Base-by-base conservation (phyloP, 2,329 filamentous ascomycete genomes). In the Rutstroemia sydowiana region DNA sequence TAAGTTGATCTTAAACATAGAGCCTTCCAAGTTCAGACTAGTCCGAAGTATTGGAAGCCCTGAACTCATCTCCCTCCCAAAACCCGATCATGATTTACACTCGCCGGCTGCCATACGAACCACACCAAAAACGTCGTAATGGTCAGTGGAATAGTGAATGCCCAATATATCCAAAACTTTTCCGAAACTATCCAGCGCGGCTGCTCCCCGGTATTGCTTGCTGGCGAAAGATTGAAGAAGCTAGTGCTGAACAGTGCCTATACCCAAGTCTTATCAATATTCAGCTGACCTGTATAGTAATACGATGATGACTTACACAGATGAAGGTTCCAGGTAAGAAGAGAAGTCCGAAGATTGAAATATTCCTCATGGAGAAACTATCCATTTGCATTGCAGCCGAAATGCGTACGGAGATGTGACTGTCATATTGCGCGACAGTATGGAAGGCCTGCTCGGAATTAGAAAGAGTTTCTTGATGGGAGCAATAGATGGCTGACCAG, bases 291-390 rank as follows among this genome's bases (percentile, higher is more conserved):
- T 20, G 21, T 20, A 23, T 39, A 21, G 18, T 6, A 7, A 5
- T 20, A 36, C 9, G 45, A 10, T n/a, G n/a, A 20, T 11, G 37
- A 55, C 55, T 40, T 36, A 59, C 57, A 41, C 52, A 49, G 9
- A 57, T 34, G 32, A 57, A 57, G 8, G 55, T 59, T 21, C 46
- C 57, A 6, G 57, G 57, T n/a, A 59, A 28, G 40, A 57, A 59
- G 18, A 59, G 43, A 30, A 59, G 44, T 9, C 40, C 45, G n/a
- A 59, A 37, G 10, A 57, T 47, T 18, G 57, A 28, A 32, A 57
- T 52, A 9, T 55, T 53, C 39, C 49, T 57, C 57, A 59, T 59
- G n/a, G 54, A 47, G 31, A 47, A 44, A 45, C 46, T 53, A 32
- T 58, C 56, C 16, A 40, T 31, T 18, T 41, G 44, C 44, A 46